A percentile compares a stretch with the other conserved stretches of the same genome.
These are phyloP conservation scores for Smittium culicis DNA, from an alignment of 371 early-diverging fungal genomes.

Conservation along the genomic window DNA sequence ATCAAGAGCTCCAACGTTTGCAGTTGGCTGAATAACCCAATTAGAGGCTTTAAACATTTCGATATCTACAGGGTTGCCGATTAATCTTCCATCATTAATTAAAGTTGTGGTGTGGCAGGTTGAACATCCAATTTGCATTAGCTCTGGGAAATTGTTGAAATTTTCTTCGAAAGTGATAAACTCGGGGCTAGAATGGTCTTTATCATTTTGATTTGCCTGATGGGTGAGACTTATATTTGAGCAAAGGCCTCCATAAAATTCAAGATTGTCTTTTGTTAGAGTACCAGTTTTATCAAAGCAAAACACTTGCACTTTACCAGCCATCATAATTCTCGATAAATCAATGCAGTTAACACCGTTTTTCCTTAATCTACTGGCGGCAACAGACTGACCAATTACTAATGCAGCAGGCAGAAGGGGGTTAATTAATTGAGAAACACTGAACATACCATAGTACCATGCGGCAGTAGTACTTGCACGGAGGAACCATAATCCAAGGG, in stretches of 20 bases:
- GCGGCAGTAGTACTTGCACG: slow-evolving; percentile 43
- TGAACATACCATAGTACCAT: slow-evolving; percentile 46
- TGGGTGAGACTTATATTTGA: slow-evolving; percentile 54
- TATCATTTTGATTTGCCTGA: slow-evolving; percentile 56
- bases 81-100: slow-evolving; percentile 82
- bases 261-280: slow-evolving; percentile 32
- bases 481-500: slow-evolving; percentile 42
- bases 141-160: slow-evolving; percentile 43
- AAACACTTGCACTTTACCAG: slow-evolving; percentile 74
- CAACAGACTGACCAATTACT: slow-evolving; percentile 62
- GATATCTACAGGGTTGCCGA: slow-evolving; percentile 80
- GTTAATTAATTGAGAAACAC: slow-evolving; percentile 45
- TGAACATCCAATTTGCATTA: slow-evolving; percentile 37
- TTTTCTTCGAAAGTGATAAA: slow-evolving; percentile 53
- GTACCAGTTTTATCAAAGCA: slow-evolving; percentile 76
- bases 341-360: slow-evolving; percentile 53
- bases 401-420: slow-evolving; percentile 56
- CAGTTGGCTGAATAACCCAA: slow-evolving; percentile 36
- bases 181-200: slow-evolving; percentile 56
- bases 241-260: slow-evolving; percentile 24
- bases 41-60: slow-evolving; percentile 62
- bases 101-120: slow-evolving; percentile 59
- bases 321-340: slow-evolving; percentile 62
- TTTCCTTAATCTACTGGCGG: slow-evolving; percentile 49
- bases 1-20: slow-evolving; percentile 31